Conservation (phyloP, 1,139 yeast species). For the Candida sp. region DNA sequence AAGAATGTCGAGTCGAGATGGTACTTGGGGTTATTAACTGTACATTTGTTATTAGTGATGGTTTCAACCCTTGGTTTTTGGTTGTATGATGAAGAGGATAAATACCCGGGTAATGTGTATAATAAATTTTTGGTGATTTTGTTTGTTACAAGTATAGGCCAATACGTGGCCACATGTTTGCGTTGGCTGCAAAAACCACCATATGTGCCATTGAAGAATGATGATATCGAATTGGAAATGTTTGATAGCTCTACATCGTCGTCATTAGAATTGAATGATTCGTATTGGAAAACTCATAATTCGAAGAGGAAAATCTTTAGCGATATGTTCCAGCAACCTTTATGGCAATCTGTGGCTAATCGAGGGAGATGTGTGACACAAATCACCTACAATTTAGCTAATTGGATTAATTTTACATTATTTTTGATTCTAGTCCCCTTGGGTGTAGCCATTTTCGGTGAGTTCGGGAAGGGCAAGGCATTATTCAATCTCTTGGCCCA, state of each 20-base stretch:
- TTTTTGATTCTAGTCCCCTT: conserved; percentile 61
- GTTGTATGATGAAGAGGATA: conserved; percentile 27
- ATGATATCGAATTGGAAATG: conserved; percentile 16
- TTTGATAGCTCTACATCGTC: conserved; percentile 6
- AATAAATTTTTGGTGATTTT: conserved; percentile 61
- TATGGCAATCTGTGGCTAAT: conserved; percentile 2
- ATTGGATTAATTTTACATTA: conserved; percentile 65
- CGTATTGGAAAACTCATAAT: not conserved
- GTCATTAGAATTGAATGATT: conserved; percentile 12
- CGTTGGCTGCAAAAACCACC: not conserved
- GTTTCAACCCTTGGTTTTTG: conserved; percentile 44
- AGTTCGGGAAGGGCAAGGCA: conserved; percentile 61
- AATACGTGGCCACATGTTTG: conserved; percentile 46
- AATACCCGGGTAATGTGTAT: conserved; percentile 80
- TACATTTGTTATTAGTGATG: conserved; percentile 45
- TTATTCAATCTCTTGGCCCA: conserved; percentile 89
- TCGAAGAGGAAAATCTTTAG: not conserved
- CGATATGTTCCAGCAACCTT: not conserved
- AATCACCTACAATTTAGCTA: conserved; percentile 47
- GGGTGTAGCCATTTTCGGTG: conserved; percentile 72
- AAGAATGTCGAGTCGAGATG: conserved; percentile 56
- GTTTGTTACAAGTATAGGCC: conserved; percentile 49
- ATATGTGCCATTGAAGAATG: conserved; percentile 23
- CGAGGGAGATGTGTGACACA: not conserved
- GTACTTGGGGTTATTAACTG: conserved; percentile 54